A percentile compares a stretch with the other conserved stretches of the same genome.
phyloP scores from a whole-genome alignment of 179 eudicot genomes.

The Nepenthes alata region DNA sequence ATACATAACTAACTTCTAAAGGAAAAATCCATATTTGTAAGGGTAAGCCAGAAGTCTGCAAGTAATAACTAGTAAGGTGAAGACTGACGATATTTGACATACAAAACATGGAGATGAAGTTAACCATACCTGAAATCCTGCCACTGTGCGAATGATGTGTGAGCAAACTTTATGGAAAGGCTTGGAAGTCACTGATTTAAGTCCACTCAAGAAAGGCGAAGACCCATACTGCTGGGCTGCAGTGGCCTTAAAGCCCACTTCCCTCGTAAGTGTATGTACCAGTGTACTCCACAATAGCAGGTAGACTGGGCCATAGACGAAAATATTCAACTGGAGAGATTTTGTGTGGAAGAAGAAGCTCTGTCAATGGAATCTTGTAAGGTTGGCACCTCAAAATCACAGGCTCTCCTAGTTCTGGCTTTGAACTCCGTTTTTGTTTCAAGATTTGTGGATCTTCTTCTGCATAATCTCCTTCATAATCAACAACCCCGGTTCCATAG shows the following conservation, averaged over 20 bases:
- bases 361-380: slow-evolving; percentile 88
- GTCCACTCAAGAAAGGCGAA: slow-evolving; percentile 89
- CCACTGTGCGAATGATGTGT: slow-evolving; percentile 85
- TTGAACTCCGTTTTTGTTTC: slow-evolving; percentile 62
- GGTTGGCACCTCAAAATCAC: slow-evolving; percentile 97
- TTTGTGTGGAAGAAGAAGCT: slow-evolving; percentile 86
- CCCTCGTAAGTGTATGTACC: slow-evolving; percentile 95
- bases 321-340: slow-evolving; percentile 96
- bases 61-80: too few relatives aligned
- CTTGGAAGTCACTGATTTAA: slow-evolving; percentile 72
- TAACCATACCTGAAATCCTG: slow-evolving; percentile 74
- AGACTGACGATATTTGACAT: too few relatives aligned
- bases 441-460: slow-evolving; percentile 75
- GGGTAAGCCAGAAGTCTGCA: too few relatives aligned
- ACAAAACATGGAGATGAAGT: neutral
- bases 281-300: slow-evolving; percentile 90
- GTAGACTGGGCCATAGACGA: slow-evolving; percentile 98
- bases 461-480: slow-evolving; percentile 66
- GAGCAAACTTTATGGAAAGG: slow-evolving; percentile 98
- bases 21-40: too few relatives aligned
- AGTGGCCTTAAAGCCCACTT: slow-evolving; percentile 91
- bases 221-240: slow-evolving; percentile 97
- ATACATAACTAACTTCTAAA: too few relatives aligned
- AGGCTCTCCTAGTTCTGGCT: slow-evolving; percentile 80
- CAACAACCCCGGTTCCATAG: slow-evolving; percentile 46